phyloP scores from a whole-genome alignment of 1,139 yeast species.

The Fermentozyma sake region DNA sequence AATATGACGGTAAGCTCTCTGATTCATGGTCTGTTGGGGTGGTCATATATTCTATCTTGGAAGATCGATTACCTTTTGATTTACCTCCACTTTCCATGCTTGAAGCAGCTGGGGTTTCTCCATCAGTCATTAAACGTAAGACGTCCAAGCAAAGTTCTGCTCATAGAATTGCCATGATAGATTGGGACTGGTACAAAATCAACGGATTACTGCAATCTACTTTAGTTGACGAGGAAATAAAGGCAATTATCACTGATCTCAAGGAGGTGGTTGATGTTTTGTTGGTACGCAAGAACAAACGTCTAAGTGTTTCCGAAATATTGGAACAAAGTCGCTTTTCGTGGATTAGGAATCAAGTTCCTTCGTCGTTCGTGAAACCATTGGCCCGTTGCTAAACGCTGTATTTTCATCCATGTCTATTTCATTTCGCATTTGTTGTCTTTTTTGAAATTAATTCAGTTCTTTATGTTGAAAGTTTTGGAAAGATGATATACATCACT shows the following conservation, averaged over 20 bases:
- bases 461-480: too few relatives aligned
- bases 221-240: slow-evolving; percentile 14
- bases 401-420: too few relatives aligned
- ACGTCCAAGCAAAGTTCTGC: slow-evolving; percentile 62
- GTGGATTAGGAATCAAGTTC: slow-evolving; percentile 19
- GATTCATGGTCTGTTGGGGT: slow-evolving; percentile 97
- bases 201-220: slow-evolving; percentile 15
- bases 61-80: slow-evolving; percentile 87
- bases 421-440: too few relatives aligned
- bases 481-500: too few relatives aligned
- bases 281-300: slow-evolving; percentile 37
- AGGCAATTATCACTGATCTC: slow-evolving; percentile 21
- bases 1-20: slow-evolving; percentile 83
- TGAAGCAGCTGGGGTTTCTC: slow-evolving; percentile 31
- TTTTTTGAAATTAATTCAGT: too few relatives aligned
- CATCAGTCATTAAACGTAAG: slow-evolving; percentile 45
- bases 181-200: slow-evolving; percentile 74
- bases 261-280: slow-evolving; percentile 29
- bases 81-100: slow-evolving; percentile 41
- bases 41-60: slow-evolving; percentile 75
- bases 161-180: slow-evolving; percentile 87
- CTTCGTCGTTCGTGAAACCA: slow-evolving; percentile 6
- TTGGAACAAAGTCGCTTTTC: slow-evolving; percentile 10
- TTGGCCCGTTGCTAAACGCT: too few relatives aligned
- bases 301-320: slow-evolving; percentile 13